phyloP scores from a whole-genome alignment of 192 early-diverging fungal genomes.

The Paraglomus brasilianum region DNA sequence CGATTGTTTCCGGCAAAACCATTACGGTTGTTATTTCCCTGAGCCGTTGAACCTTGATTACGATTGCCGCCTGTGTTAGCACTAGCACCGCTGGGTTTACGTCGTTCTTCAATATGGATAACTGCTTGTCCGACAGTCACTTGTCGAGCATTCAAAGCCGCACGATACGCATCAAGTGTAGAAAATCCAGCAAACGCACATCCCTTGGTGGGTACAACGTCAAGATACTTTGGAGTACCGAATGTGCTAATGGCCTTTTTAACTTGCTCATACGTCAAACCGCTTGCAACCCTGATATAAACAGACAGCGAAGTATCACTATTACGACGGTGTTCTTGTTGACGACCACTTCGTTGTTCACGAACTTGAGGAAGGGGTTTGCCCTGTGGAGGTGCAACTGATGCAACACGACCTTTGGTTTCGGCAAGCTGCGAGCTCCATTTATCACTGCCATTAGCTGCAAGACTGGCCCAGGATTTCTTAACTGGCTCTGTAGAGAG shows the following conservation, averaged over 20 bases:
- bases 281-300: slow-evolving; percentile 62
- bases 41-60: background rate
- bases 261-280: slow-evolving; percentile 51
- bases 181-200: slow-evolving; percentile 37
- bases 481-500: slow-evolving; percentile 45
- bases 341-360: slow-evolving; percentile 27
- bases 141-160: slow-evolving; percentile 30
- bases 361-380: background rate
- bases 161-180: slow-evolving; percentile 23
- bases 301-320: slow-evolving; percentile 36
- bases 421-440: slow-evolving; percentile 56
- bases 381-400: slow-evolving; percentile 28
- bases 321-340: slow-evolving; percentile 32
- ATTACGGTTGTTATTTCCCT: too few species aligned
- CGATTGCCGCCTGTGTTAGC: slow-evolving; percentile 1
- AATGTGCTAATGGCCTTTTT: slow-evolving; percentile 52
- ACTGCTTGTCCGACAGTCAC: slow-evolving; percentile 31
- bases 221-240: slow-evolving; percentile 62
- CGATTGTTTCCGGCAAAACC: too few species aligned
- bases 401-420: slow-evolving; percentile 48
- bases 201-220: slow-evolving; percentile 54
- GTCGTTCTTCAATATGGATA: slow-evolving; percentile 35
- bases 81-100: slow-evolving; percentile 10
- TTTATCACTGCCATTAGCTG: slow-evolving; percentile 51
- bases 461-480: slow-evolving; percentile 78